Evolutionary conservation across 1,284 basidiomycete genomes (phyloP), one percentile per base, ranked within the genome.

Genomic region (Athelia psychrophila): DNA sequence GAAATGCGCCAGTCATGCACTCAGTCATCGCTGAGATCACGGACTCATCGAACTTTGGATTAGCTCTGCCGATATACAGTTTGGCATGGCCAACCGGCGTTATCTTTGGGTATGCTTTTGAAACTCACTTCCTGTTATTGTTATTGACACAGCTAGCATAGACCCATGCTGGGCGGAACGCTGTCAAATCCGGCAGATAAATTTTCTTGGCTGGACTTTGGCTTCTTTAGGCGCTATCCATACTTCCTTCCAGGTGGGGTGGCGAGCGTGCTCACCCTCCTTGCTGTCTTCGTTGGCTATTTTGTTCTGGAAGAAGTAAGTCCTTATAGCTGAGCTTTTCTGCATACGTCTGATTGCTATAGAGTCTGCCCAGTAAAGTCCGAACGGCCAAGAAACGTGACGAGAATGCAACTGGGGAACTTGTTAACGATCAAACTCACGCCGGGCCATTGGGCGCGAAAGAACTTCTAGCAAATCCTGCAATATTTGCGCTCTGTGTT

Each of bases 1-100:
- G 83, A 20, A 87, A 81, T 52, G 64, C 82, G 36, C 81, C 83
- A 20, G 83, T 84, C 30, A 75, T 84, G 36, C 80, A 83, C 49
- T 82, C 81, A 0, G 73, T 81, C 15, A 70, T 86, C 0, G 79
- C 81, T 13, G 85, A 88, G 65, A 71, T 89, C 19, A 86, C 84
- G 8, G 82, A 89, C 60, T 63, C 77, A 1, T 79, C 79, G 3
- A 88, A 89, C 53, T 80, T 85, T 61, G 77, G 78, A 1, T 58
- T 73, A 47, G 81, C 80, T 1, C 83, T 83, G 56, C 81, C 86
- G 3, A 72, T 88, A 16, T 84, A 81, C 52, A 78, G 79, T 15
- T 61, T 87, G 8, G 78, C 76, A 45, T 88, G 79, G 79, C 83
- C 84, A 4, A 57, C 86, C 2, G 85, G 84, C 25, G 67, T 76